phyloP scores from a whole-genome alignment of 192 early-diverging fungal genomes.

The Entrophospora sp. region DNA sequence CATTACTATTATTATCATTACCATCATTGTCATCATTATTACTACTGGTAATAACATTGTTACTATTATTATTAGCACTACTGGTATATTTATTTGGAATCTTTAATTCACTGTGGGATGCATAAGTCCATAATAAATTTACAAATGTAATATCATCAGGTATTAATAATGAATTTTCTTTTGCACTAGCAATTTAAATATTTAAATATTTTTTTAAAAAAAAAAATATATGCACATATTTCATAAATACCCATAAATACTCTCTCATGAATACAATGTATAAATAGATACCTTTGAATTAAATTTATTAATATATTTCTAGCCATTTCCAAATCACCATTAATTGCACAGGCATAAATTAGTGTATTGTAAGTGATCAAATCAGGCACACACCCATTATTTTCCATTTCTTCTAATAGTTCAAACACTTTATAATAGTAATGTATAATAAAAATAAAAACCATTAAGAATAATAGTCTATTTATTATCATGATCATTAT shows the following conservation, averaged over 20 bases:
- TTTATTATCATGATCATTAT: not conserved
- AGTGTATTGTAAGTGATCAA: constrained; percentile 74
- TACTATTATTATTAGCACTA: too few relatives aligned
- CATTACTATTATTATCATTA: too few relatives aligned
- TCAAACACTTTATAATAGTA: constrained; percentile 80
- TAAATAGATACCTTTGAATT: constrained; percentile 40
- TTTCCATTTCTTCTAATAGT: constrained; percentile 75
- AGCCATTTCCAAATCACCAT: constrained; percentile 65
- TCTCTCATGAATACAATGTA: too few relatives aligned
- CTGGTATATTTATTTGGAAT: constrained; percentile 15
- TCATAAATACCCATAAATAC: not conserved
- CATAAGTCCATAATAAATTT: constrained; percentile 64
- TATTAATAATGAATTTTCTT: constrained; percentile 31
- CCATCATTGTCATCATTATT: too few relatives aligned
- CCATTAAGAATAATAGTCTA: not conserved
- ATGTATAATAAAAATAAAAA: constrained; percentile 6
- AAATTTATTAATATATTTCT: constrained; percentile 54
- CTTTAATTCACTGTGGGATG: constrained; percentile 36
- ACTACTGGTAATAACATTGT: too few relatives aligned
- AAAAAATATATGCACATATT: not conserved
- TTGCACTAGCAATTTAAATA: not conserved
- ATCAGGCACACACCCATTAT: constrained; percentile 73
- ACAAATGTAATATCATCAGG: constrained; percentile 54
- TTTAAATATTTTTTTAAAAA: not conserved
- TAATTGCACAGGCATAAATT: constrained; percentile 61